These are phyloP conservation scores for Friedmanniomyces endolithicus DNA, from an alignment of 495 filamentous ascomycete species.

Conservation along the genomic window DNA sequence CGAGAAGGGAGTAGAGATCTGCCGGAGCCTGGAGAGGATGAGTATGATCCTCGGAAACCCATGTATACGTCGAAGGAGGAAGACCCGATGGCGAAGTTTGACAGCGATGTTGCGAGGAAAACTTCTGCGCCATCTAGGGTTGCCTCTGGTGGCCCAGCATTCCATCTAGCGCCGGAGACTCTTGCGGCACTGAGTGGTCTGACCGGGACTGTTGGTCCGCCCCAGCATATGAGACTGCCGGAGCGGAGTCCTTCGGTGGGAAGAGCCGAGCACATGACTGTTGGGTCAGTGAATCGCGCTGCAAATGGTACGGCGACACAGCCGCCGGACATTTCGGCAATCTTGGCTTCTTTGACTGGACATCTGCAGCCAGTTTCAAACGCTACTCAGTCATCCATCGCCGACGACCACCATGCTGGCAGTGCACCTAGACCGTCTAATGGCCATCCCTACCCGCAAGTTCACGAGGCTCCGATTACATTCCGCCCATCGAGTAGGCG, in stretches of 20 bases:
- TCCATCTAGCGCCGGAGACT: constrained; percentile 5
- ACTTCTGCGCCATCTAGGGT: neutral
- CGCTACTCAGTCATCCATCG: neutral
- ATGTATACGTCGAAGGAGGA: neutral
- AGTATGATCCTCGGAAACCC: constrained; percentile 35
- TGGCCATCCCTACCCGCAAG: neutral
- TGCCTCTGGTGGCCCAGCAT: neutral
- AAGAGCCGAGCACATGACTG: neutral
- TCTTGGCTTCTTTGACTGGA: constrained; percentile 5
- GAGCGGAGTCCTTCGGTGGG: constrained; percentile 14
- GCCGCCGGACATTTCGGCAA: constrained; percentile 8
- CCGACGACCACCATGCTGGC: neutral
- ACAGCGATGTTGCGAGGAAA: constrained; percentile 15
- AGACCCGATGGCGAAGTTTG: constrained; percentile 9
- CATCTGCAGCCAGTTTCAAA: neutral
- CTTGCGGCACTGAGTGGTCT: constrained; percentile 9
- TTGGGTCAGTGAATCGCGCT: neutral
- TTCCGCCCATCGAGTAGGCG: neutral
- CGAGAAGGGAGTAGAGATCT: neutral
- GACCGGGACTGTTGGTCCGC: neutral
- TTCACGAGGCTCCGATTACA: neutral
- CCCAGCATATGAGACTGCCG: neutral
- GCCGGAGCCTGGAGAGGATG: constrained; percentile 28
- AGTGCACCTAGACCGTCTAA: neutral
- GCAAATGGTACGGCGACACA: neutral